Evolutionary conservation across 2,329 filamentous ascomycete species (phyloP), one percentile per base, ranked within the genome.

Genomic region (Ophiostoma piceae): DNA sequence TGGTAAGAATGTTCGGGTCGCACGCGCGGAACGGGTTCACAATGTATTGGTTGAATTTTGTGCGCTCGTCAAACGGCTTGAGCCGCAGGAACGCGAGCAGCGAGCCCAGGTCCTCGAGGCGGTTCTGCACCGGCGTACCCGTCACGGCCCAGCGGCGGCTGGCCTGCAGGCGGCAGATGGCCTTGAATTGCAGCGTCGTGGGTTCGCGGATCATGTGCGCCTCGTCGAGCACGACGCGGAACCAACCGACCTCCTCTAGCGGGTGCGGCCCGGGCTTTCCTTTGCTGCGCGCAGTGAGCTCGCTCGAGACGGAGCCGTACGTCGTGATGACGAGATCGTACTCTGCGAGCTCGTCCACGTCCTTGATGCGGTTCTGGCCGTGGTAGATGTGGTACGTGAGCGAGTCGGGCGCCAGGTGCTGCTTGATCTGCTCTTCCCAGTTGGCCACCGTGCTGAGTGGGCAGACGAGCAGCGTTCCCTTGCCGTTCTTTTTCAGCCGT

Each of bases 131-230:
- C 0, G 94, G 95, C 0, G 95, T 98, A 69, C 94, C 95, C 0
- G 95, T 98, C n/a, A 98, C 92, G 2, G 94, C 94, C 95, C 95
- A 99, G 43, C 94, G 89, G 41, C 94, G 88, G 76, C 91, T 86
- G 1, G 93, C 92, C 71, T 91, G 85, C 2, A 98, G 82, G 26
- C 87, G 86, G 73, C 92, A 94, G 26, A 95, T 92, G 2, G 92
- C 92, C 77, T 94, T 92, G 69, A 93, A 96, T 74, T 94, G 90
- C 57, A 91, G 82, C 0, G 93, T 94, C 3, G 84, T 86, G 73
- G 92, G 90, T 75, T 96, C 94, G 35, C 95, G 91, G 73, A 99
- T 98, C 79, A 91, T 91, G 77, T 99, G 95, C 0, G 94, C 95
- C 79, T 99, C 94, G 73, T 98, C 94, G 1, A 98, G 85, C 0